These are phyloP conservation scores for Misopates orontium DNA, from an alignment of 257 asterid species.

Conservation along the genomic window DNA sequence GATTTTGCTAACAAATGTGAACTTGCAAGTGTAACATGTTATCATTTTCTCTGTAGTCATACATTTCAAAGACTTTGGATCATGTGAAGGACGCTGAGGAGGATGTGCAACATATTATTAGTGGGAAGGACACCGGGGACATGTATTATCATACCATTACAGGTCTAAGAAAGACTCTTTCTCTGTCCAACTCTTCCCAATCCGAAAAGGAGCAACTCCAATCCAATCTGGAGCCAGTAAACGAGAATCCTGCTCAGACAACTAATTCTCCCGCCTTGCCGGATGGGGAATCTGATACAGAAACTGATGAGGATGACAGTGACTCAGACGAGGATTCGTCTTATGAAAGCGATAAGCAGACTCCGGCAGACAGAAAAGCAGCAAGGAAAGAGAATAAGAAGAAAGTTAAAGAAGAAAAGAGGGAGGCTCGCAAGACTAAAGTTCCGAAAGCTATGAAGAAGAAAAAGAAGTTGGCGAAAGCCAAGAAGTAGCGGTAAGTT, in stretches of 20 bases:
- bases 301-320: constrained; percentile 39
- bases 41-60: constrained; percentile 43
- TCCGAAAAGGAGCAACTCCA: constrained; percentile 38
- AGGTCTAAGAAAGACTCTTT: constrained; percentile 77
- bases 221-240: constrained; percentile 25
- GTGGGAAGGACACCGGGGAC: constrained; percentile 76
- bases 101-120: constrained; percentile 75
- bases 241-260: constrained; percentile 17
- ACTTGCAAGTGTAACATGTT: constrained; percentile 1
- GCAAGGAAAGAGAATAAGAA: constrained; percentile 91
- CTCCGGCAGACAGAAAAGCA: constrained; percentile 58
- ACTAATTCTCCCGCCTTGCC: constrained; percentile 15
- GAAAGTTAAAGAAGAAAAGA: constrained; percentile 90
- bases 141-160: constrained; percentile 87
- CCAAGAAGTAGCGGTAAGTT: constrained; percentile 66
- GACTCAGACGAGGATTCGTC: constrained; percentile 46
- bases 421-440: constrained; percentile 80
- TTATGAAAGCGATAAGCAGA: constrained; percentile 46
- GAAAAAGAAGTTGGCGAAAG: constrained; percentile 89
- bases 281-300: constrained; percentile 41
- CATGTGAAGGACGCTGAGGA: constrained; percentile 77
- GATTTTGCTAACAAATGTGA: too few species aligned
- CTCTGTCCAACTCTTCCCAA: constrained; percentile 39
- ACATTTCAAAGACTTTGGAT: constrained; percentile 85
- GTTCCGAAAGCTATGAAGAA: constrained; percentile 81